Evolutionary conservation across 2,329 filamentous ascomycete species (phyloP).

Genomic region (Magnaporthiopsis incrustans): DNA sequence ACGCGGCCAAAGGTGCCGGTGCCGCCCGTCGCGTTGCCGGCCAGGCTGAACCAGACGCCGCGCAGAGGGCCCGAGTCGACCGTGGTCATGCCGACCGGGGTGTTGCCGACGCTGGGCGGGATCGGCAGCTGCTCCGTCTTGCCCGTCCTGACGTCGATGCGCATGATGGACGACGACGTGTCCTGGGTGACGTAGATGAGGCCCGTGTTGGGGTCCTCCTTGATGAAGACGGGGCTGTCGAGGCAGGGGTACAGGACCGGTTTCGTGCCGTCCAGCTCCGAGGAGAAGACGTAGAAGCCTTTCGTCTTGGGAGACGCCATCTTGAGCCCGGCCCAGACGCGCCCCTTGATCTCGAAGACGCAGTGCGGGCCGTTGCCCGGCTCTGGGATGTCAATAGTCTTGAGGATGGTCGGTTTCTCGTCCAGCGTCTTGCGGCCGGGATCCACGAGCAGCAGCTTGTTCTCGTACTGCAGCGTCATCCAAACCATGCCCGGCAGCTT

Average conservation of each 20-base stretch:
- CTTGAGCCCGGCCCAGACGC: neutral
- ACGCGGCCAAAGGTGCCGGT: neutral
- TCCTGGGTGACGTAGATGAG: neutral
- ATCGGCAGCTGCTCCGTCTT: neutral
- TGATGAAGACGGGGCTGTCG: neutral
- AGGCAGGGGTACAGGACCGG: neutral
- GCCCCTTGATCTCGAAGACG: neutral
- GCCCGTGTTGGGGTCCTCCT: neutral
- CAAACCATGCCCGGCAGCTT: neutral
- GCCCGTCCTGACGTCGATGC: neutral
- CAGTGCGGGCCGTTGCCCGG: neutral
- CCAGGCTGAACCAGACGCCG: neutral
- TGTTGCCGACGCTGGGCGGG: neutral
- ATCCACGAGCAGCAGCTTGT: neutral
- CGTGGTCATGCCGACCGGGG: neutral
- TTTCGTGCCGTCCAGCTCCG: neutral
- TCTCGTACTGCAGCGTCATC: neutral
- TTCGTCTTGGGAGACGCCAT: neutral
- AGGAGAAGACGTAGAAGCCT: neutral
- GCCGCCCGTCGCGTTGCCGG: neutral
- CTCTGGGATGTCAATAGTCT: neutral
- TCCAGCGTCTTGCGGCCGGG: neutral
- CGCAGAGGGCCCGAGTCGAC: neutral
- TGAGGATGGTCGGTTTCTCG: neutral
- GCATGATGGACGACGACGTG: neutral